phyloP scores from a whole-genome alignment of 2,329 filamentous ascomycete species.

The Didymella lethalis region DNA sequence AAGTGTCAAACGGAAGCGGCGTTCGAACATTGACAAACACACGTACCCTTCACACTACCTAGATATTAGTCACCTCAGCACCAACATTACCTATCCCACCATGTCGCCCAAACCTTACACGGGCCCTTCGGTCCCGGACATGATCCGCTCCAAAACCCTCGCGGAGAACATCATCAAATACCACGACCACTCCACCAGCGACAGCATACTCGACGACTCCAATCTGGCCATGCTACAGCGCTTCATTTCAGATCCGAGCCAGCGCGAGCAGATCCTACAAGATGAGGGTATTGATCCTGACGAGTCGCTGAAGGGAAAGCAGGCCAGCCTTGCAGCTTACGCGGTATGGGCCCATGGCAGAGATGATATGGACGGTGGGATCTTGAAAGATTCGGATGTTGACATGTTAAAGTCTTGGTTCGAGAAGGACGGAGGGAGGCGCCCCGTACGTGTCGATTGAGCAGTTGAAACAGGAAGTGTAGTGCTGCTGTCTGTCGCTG shows the following conservation, averaged over 20 bases:
- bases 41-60: background rate
- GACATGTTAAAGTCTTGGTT: constrained; percentile 15
- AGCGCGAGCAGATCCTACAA: constrained; percentile 1
- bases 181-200: constrained; percentile 15
- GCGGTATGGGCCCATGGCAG: constrained; percentile 5
- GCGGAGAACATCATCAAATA: constrained; percentile 14
- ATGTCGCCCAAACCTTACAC: constrained; percentile 13
- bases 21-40: background rate
- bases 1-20: background rate
- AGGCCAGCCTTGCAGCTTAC: constrained; percentile 3
- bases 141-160: constrained; percentile 9
- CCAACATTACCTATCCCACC: background rate
- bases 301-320: background rate
- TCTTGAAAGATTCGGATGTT: constrained; percentile 6
- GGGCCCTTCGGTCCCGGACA: constrained; percentile 11
- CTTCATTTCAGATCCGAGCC: constrained; percentile 5
- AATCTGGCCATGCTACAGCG: constrained; percentile 4
- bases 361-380: background rate
- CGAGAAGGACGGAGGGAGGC: background rate
- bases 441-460: too few species aligned
- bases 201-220: constrained; percentile 11
- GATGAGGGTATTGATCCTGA: constrained; percentile 9
- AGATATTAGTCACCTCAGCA: background rate
- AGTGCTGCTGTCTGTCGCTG: too few species aligned
- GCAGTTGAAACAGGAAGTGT: background rate